Evolutionary conservation across 1,284 basidiomycete species (phyloP), one percentile per base, ranked within the genome.

Genomic region (Puccinia sorghi): DNA sequence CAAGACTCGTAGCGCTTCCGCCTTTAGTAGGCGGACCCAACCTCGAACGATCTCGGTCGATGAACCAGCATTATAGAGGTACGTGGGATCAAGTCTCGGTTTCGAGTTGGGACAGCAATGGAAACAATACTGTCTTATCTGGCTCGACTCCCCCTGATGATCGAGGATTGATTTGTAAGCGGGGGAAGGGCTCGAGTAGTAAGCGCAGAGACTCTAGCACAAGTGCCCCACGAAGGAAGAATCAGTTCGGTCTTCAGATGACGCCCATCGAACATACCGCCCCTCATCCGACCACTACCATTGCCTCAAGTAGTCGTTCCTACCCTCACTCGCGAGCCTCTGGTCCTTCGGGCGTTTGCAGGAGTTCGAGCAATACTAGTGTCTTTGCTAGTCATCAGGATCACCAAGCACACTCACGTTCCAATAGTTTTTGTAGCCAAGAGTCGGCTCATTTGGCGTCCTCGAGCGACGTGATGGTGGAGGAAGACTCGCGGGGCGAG

Each of bases 201-300:
- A 63, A 75, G 46, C 41, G 43, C 0, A 43, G 46, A 59, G 64
- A 69, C 15, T n/a, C 48, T 7, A 43, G 63, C 22, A 48, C 50
- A n/a, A 59, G 22, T 48, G 12, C 17, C 2, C 46, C 43, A 7
- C 48, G 76, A 27, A 32, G 76, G n/a, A 79, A 71, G 27, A 72
- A 72, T 25, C 67, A 59, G 20, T 72, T 79, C 25, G 69, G 69
- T 8, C 52, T 79, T 5, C 76, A 79, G 43, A 79, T 79, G 76
- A 79, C 76, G 61, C 76, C 76, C 15, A 79, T 79, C 71, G 76
- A 71, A 32, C 46, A 70, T 52, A 13, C 48, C 8, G 32, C 13
- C 3, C 50, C 67, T 11, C 50, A 27, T 20, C 59, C 59, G 13
- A 0, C 57, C 57, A 17, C 27, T 6, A 37, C 12, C 57, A 27